Evolutionary conservation across 768 basidiomycete genomes (phyloP), one percentile per base, ranked within the genome.

Genomic region (Hypsizygus marmoreus): DNA sequence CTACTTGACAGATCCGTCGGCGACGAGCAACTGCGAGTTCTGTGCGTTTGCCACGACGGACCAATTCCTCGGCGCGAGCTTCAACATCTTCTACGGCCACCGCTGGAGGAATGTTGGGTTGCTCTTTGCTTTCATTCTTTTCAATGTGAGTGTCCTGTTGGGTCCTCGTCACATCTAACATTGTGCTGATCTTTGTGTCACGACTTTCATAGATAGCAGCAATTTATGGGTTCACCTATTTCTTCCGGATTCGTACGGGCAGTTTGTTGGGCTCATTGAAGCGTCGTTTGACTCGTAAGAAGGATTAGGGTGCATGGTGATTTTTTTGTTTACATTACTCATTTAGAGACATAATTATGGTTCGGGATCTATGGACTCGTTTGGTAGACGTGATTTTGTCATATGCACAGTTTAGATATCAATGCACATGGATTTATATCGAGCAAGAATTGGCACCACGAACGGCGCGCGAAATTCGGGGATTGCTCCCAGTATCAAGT

Each of bases 71-170:
- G 65, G 55, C 2, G 49, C 53, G 8, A 67, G 55, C 50, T 86
- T 90, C 65, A 84, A 82, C 53, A 84, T 89, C 24, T 71, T 61
- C 36, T 90, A 84, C 34, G 64, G 65, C 20, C 55, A 66, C 37
- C 70, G 72, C 32, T 82, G 80, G 79, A 62, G 79, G 28, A 63
- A 82, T 55, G 70, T 75, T 43, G 79, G 79, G 0, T 58, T 84
- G 23, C 57, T 83, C 53, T 71, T 71, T 50, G 77, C 58, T 0
- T 81, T 73, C 49, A 71, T 76, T 41, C 51, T 61, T 1, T 70
- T 76, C 55, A 79, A 80, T 50, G 74, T 79, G 49, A 49, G 67
- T 49, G 11, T 41, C 6, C 13, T 30, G 17, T 14, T 11, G n/a
- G n/a, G n/a, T n/a, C 33, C 26, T 19, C n/a, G 14, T 20, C n/a